Base-by-base conservation (phyloP, 2,329 filamentous ascomycete species). In the Monilinia polystroma region DNA sequence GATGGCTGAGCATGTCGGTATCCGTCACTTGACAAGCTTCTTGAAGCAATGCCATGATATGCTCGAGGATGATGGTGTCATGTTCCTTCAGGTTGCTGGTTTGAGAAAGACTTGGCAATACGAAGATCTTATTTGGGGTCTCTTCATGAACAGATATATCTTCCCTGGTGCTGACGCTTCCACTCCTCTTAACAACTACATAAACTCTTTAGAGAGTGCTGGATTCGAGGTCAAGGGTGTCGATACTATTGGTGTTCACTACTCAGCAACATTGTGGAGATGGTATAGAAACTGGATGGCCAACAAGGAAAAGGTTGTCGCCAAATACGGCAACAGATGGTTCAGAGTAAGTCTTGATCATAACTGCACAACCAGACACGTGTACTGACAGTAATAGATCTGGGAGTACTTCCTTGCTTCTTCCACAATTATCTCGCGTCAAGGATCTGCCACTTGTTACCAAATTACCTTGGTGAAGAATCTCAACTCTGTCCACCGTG, bases 61-160 rank as follows among this genome's bases (percentile, higher is more conserved):
- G 93, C 88, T 98, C 65, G 92, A 97, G 70, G 95, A 98, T 72
- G 93, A 98, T 72, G 95, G 95, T 78, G 87, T 92, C 72, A 96
- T 98, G 83, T 97, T 95, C 86, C 85, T 98, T 69, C 95, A 98
- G 80, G 93, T 96, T 74, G 93, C 94, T 74, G 95, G 95, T 81
- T 86, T 99, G 69, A 90, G 95, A 74, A 96, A 96, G 83, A 83
- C 85, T 71, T 98, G 95, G 95, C 95, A 98, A 80, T 98, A 97
- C 77, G 93, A 98, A 84, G 94, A 98, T 81, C 86, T 97, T 63
- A 91, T 94, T 79, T 98, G 95, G 95, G 95, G 95, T 78, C 85
- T 98, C 57, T 98, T 97, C 86, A 96, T 98, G 93, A 98, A 98
- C 89, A 97, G 97, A 83, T 97, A 98, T 80, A 85, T 98, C 79